phyloP scores from a whole-genome alignment of 352 stramenopile genomes.

The Ophiocytium majus region DNA sequence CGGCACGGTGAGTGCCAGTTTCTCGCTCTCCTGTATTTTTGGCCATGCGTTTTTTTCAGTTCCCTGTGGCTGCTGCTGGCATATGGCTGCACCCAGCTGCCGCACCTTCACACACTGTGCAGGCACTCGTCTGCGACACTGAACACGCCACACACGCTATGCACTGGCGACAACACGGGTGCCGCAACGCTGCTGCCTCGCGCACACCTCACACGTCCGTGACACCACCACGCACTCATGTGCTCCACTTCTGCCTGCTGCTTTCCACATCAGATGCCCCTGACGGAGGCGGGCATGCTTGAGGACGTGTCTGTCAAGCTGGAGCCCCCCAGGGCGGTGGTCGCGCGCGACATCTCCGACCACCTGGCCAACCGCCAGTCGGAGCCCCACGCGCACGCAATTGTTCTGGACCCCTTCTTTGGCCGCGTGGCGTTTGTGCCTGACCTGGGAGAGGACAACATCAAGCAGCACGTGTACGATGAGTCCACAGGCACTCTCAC shows the following conservation, averaged over 20 bases:
- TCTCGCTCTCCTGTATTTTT: too few species aligned
- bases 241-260: too few species aligned
- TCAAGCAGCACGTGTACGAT: slow-evolving; percentile 72
- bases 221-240: too few species aligned
- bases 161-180: too few species aligned
- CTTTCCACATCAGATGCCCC: slow-evolving; percentile 27
- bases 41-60: too few species aligned
- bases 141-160: too few species aligned
- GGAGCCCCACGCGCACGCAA: slow-evolving; percentile 73
- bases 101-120: too few species aligned
- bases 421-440: slow-evolving; percentile 71
- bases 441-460: slow-evolving; percentile 65
- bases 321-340: slow-evolving; percentile 61
- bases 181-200: too few species aligned
- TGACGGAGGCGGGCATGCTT: slow-evolving; percentile 64
- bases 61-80: too few species aligned
- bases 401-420: slow-evolving; percentile 72
- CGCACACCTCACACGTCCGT: too few species aligned
- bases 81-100: too few species aligned
- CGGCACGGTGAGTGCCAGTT: slow-evolving; percentile 65
- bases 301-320: slow-evolving; percentile 63
- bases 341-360: slow-evolving; percentile 51
- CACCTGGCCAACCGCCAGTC: slow-evolving; percentile 64
- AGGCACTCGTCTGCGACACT: too few species aligned
- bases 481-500: slow-evolving; percentile 59